Percentiles rank a stretch among this genome's conserved stretches.
Evolutionary conservation across 352 stramenopile genomes (phyloP).

Genomic region (Phytophthora tentaculata): DNA sequence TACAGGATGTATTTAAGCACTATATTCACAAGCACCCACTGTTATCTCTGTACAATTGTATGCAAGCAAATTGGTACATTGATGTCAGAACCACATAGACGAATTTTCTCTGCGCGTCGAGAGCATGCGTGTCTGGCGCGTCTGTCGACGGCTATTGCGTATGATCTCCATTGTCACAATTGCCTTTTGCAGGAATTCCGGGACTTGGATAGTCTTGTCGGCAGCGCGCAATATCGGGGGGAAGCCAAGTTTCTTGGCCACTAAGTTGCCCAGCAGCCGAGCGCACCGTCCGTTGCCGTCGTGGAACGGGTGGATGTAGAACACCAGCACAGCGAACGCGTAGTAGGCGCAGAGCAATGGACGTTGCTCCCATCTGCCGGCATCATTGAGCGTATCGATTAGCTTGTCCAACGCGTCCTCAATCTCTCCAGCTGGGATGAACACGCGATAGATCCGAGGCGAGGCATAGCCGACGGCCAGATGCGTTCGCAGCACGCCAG

Average conservation of each 20-base stretch:
- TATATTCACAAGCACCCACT: no score
- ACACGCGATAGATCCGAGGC: slow-evolving; percentile 82
- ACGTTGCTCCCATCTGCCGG: slow-evolving; percentile 42
- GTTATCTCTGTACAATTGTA: no score
- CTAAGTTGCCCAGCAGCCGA: slow-evolving; percentile 72
- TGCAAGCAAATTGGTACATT: no score
- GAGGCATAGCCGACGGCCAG: slow-evolving; percentile 82
- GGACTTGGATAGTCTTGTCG: slow-evolving; percentile 85
- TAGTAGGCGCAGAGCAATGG: slow-evolving; percentile 83
- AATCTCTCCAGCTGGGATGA: slow-evolving; percentile 74
- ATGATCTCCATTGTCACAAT: slow-evolving; percentile 78
- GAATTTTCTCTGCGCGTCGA: slow-evolving; percentile 71
- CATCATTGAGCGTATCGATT: slow-evolving; percentile 55
- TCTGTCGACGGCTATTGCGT: slow-evolving; percentile 60
- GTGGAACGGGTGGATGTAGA: slow-evolving; percentile 87
- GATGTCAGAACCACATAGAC: slow-evolving; percentile 87
- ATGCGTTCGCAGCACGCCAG: slow-evolving; percentile 58
- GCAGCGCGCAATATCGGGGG: slow-evolving; percentile 60
- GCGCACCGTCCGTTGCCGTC: slow-evolving; percentile 85
- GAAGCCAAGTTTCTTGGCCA: slow-evolving; percentile 78
- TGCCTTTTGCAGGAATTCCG: slow-evolving; percentile 75
- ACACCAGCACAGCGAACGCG: slow-evolving; percentile 78
- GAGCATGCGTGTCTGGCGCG: slow-evolving; percentile 51
- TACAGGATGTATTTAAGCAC: no score
- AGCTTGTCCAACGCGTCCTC: slow-evolving; percentile 48